phyloP scores from a whole-genome alignment of 768 basidiomycete species.

The Termitomyces sp. region DNA sequence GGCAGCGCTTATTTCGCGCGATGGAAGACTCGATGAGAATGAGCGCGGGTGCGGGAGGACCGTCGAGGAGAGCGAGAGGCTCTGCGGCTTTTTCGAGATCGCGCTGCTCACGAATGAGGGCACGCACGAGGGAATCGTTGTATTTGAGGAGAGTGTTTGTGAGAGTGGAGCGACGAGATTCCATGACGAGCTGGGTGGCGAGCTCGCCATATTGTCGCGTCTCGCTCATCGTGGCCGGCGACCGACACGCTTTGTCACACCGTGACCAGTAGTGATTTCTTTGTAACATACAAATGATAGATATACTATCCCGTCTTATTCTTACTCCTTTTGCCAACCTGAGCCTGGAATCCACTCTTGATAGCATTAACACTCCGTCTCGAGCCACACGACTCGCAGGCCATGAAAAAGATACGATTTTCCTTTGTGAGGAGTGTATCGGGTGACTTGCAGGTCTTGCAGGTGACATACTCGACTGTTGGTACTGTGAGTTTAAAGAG shows the following conservation, averaged over 20 bases:
- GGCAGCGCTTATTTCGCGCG: conserved; percentile 90
- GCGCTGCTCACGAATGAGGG: conserved; percentile 86
- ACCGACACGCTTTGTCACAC: conserved; percentile 2
- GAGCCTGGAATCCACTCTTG: conserved; percentile 98
- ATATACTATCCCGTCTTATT: conserved; percentile 39
- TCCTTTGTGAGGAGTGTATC: conserved; percentile 96
- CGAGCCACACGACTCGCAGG: conserved; percentile 87
- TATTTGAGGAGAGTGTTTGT: conserved; percentile 87
- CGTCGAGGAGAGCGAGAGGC: conserved; percentile 31
- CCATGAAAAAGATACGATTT: conserved; percentile 98
- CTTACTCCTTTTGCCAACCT: conserved; percentile 84
- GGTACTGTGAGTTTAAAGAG: not conserved
- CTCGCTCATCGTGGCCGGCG: conserved; percentile 35
- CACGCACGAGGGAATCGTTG: conserved; percentile 83
- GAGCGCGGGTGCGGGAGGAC: conserved; percentile 52
- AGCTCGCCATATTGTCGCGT: conserved; percentile 77
- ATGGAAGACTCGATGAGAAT: conserved; percentile 88
- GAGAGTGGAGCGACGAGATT: conserved; percentile 79
- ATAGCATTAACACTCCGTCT: conserved; percentile 91
- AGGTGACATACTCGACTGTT: conserved; percentile 95
- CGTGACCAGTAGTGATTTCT: not conserved
- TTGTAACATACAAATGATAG: not conserved
- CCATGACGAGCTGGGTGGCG: conserved; percentile 80
- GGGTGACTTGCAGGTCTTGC: conserved; percentile 99
- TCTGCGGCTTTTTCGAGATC: conserved; percentile 64